Base-by-base conservation (phyloP, 2,329 filamentous ascomycete genomes). In the Pseudogymnoascus verrucosus region DNA sequence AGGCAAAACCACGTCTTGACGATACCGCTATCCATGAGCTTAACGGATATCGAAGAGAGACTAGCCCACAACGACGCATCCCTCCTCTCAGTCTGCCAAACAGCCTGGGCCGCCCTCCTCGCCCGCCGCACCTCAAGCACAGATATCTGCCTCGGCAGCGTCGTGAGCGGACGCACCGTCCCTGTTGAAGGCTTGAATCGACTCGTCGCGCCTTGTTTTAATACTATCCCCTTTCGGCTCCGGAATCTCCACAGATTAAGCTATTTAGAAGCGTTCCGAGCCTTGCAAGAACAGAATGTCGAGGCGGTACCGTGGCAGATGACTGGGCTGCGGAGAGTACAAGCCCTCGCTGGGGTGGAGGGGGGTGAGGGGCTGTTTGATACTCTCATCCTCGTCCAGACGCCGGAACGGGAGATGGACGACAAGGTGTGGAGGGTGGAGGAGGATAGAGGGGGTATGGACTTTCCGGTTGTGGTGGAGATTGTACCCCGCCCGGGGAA, bases 101-200 rank as follows among this genome's bases (percentile, higher is more conserved):
- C 89, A 3, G 81, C 86, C 1, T 96, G 91, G 90, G 82, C 85
- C 0, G 82, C 82, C 44, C 75, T 89, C 0, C 72, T 96, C 1
- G 78, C 82, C 0, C 76, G 82, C 2, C 76, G 85, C 2, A 80
- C 86, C 1, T 73, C 79, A 1, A 77, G 78, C 4, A 72, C 77
- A 0, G 92, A 96, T 70, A 70, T 96, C 4, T 95, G 90, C 73
- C 96, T 97, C 70, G 93, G 93, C 0, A 95, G 91, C 69, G 88
- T 97, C 2, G 82, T 93, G 63, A 93, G 86, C 70, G 92, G 93
- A 1, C 85, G 93, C 6, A 88, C 86, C 0, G 72, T 90, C 8
- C 76, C 84, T 0, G 74, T 93, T 2, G 81, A 88, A 5, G 83
- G 82, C 0, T 78, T 93, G 10, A 86, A 93, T 39, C 78, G 81